Base-by-base conservation (phyloP, 768 basidiomycete genomes). In the Mycena indigotica region DNA sequence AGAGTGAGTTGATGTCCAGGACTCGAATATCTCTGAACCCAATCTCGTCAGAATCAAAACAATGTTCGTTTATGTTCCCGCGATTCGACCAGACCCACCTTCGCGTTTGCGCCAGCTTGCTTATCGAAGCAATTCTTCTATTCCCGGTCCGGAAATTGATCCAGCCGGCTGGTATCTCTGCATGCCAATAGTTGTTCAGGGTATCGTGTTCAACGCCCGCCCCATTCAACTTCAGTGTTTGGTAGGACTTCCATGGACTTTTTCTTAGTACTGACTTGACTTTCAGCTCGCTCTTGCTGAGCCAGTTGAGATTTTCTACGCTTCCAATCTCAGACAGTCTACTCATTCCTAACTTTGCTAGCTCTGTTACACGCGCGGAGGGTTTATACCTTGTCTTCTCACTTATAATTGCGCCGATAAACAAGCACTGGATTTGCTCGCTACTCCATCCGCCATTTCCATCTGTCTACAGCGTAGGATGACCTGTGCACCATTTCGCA, bases 131-230 rank as follows among this genome's bases (percentile, higher is more conserved):
- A 67, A 69, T 52, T 65, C 72, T 25, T 76, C 80, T 12, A 68
- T 83, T 19, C 78, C 77, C 30, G 76, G 77, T 3, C 80, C 81
- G 10, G 69, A 73, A 17, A 65, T 69, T n/a, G 82, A 84, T 58
- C 77, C 77, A 4, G 77, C 80, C 57, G 81, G 82, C 13, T 84
- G 82, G 82, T 75, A 80, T 57, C 72, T 72, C 23, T 66, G 77
- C 5, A 65, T 73, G 8, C 67, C 76, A 25, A 73, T 79, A 12
- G 61, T 67, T 12, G 69, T 74, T 44, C 73, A 74, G 40, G 80
- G 78, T 3, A 65, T 66, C 2, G 70, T 81, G 67, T 75, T 73
- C 63, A 74, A 74, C 41, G 65, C 70, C 32, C 72, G 73, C 10
- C 63, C 70, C 35, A 71, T 73, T 15, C 75, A 80, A 46, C 72